Percentiles rank a stretch among this genome's conserved stretches.
phyloP scores from a whole-genome alignment of 441 rosid genomes.

The Gossypium schwendimanii region DNA sequence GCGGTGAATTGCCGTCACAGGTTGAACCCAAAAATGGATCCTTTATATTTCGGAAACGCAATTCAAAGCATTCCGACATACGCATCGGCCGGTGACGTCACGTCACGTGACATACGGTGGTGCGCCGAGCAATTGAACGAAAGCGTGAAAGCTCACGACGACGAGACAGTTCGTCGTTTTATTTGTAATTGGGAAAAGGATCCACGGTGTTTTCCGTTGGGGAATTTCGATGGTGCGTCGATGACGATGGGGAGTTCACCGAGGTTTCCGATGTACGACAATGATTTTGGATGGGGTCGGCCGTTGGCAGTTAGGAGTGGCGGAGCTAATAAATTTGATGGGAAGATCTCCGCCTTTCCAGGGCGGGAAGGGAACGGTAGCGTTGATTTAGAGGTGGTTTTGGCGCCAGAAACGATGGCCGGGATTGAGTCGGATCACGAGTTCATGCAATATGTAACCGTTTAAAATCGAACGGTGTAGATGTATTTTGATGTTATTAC shows the following conservation, averaged over 20 bases:
- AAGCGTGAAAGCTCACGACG: conserved; percentile 39
- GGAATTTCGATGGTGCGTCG: conserved; percentile 47
- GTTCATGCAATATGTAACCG: conserved; percentile 42
- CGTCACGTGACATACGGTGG: conserved; percentile 42
- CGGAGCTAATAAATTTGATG: conserved; percentile 54
- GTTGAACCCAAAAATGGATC: conserved; percentile 41
- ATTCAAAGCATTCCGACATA: conserved; percentile 55
- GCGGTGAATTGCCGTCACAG: conserved; percentile 63
- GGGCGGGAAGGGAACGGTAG: conserved; percentile 55
- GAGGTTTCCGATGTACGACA: conserved; percentile 61
- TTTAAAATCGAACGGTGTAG: not conserved
- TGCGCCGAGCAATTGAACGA: conserved; percentile 44
- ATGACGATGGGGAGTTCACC: conserved; percentile 70
- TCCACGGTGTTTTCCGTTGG: conserved; percentile 50
- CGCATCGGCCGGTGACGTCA: conserved; percentile 43
- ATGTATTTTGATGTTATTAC: not conserved
- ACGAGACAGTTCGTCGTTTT: conserved; percentile 24
- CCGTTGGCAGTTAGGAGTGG: conserved; percentile 65
- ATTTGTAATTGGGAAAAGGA: conserved; percentile 47
- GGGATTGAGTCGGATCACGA: conserved; percentile 43
- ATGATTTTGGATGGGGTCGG: conserved; percentile 65
- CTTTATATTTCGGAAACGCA: conserved; percentile 61
- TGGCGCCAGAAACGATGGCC: conserved; percentile 58
- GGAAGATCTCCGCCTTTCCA: conserved; percentile 66
- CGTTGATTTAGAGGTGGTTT: conserved; percentile 51